These are phyloP conservation scores for Thinopyrum elongatum DNA, from an alignment of 176 grass and related monocot genomes.

Conservation along the genomic window DNA sequence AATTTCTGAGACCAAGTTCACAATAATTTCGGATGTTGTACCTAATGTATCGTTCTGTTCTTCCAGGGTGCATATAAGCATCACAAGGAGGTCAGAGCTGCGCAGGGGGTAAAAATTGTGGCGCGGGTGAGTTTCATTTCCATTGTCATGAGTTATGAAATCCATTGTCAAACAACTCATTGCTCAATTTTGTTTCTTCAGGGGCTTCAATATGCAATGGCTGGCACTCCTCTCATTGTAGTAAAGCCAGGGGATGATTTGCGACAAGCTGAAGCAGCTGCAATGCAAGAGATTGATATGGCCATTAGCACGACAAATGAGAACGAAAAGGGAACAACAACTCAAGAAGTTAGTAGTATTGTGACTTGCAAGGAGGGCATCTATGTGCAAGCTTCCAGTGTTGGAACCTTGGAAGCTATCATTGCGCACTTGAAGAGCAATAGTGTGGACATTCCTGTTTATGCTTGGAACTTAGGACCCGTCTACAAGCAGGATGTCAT, in stretches of 20 bases:
- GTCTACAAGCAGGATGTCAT: constrained; percentile 9
- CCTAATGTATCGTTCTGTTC: neutral
- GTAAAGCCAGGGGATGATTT: neutral
- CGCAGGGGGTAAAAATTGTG: constrained; percentile 74
- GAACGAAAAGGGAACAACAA: neutral
- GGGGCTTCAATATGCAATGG: constrained; percentile 3
- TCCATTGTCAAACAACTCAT: neutral
- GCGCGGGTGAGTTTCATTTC: constrained; percentile 12
- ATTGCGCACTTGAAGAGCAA: constrained; percentile 7
- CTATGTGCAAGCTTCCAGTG: neutral
- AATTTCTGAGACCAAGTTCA: neutral
- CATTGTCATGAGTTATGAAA: neutral
- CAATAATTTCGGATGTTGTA: neutral
- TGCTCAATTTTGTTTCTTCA: neutral
- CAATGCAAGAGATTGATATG: neutral
- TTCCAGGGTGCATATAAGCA: constrained; percentile 55
- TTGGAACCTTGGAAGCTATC: constrained; percentile 14
- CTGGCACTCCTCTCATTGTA: constrained; percentile 8
- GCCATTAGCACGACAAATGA: neutral
- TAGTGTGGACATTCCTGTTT: neutral
- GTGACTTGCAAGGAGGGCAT: neutral
- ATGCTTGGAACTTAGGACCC: neutral
- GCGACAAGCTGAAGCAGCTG: constrained; percentile 4
- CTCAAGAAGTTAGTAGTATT: neutral
- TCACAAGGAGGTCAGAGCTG: constrained; percentile 75